Evolutionary conservation across 164 flowering plant species (phyloP), one percentile per base, ranked within the genome.

Genomic region (Dillenia suffruticosa): DNA sequence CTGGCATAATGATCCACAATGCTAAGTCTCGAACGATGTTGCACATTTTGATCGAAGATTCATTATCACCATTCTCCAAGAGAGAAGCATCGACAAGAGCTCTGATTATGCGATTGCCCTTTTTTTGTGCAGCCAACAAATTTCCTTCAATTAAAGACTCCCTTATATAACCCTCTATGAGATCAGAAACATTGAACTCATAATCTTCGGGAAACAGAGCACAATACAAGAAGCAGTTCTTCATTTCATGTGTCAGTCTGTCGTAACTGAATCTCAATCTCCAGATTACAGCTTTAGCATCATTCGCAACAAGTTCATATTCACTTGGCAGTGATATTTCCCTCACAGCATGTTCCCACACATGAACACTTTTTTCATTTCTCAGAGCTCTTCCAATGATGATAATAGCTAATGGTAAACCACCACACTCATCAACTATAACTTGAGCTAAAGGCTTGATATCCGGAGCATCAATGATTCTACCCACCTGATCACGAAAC

Each of bases 181-280:
- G 12, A 9, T 45, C 40, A 26, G 45, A 47, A 9, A 47, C 43
- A 3, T 56, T 26, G n/a, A 64, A 16, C 16, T 24, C 46, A 45
- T n/a, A 12, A 12, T 56, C 60, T 48, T 32, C 26, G 11, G 48
- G 22, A 56, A 56, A 55, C 6, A 64, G n/a, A 4, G 60, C 54
- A 56, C 60, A 55, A n/a, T n/a, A 56, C 46, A 64, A 44, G 46
- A 64, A 56, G 48, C 67, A 64, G n/a, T 1, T 19, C 58, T 47
- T 64, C 14, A 49, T 11, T 12, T 47, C 59, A 24, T 13, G 46
- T 48, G 15, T 43, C 14, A 47, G 17, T 48, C 45, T 24, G 51
- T 56, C 58, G 40, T 47, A 64, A 40, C 54, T 11, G n/a, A 46
- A 64, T 12, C 49, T 56, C 13, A 64, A 11, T 10, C 44, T 4